Percentiles rank a stretch among this genome's conserved stretches.
These are phyloP conservation scores for Phytophthora colocasiae DNA, from an alignment of 352 stramenopile species.

Conservation along the genomic window DNA sequence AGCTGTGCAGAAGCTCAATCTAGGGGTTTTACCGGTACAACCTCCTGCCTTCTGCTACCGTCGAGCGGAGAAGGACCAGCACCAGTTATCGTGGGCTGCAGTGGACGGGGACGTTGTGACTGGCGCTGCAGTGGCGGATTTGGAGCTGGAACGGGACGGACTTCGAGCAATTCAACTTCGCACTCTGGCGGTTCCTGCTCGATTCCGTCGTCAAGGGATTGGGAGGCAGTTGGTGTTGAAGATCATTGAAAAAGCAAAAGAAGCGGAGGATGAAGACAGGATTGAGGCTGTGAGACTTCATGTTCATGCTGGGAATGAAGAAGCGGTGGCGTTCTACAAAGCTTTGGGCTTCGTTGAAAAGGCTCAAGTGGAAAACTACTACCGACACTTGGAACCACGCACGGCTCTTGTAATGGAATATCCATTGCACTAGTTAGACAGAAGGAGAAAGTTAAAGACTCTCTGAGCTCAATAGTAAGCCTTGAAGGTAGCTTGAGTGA, in stretches of 20 bases:
- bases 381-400: slow-evolving; percentile 64
- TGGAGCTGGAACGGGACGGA: slow-evolving; percentile 42
- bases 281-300: slow-evolving; percentile 52
- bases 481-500: slow-evolving; percentile 91
- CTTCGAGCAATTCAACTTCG: slow-evolving; percentile 45
- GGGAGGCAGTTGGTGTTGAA: slow-evolving; percentile 44
- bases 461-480: slow-evolving; percentile 82
- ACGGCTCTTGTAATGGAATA: slow-evolving; percentile 61
- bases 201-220: slow-evolving; percentile 48
- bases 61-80: slow-evolving; percentile 53
- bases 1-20: slow-evolving; percentile 70
- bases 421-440: slow-evolving; percentile 20
- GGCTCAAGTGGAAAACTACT: slow-evolving; percentile 64
- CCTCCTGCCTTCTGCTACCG: slow-evolving; percentile 70
- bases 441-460: too few species aligned
- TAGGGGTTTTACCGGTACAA: slow-evolving; percentile 72
- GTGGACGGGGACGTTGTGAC: slow-evolving; percentile 16
- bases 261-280: slow-evolving; percentile 14
- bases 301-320: slow-evolving; percentile 67
- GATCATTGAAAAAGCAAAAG: slow-evolving; percentile 44
- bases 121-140: slow-evolving; percentile 50
- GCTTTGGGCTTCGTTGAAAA: slow-evolving; percentile 56
- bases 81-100: slow-evolving; percentile 59
- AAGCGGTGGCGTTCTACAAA: slow-evolving; percentile 69
- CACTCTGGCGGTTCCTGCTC: slow-evolving; percentile 47